Conservation (phyloP, 2,329 filamentous ascomycete genomes). For the Alternaria hordeiaustralica region DNA sequence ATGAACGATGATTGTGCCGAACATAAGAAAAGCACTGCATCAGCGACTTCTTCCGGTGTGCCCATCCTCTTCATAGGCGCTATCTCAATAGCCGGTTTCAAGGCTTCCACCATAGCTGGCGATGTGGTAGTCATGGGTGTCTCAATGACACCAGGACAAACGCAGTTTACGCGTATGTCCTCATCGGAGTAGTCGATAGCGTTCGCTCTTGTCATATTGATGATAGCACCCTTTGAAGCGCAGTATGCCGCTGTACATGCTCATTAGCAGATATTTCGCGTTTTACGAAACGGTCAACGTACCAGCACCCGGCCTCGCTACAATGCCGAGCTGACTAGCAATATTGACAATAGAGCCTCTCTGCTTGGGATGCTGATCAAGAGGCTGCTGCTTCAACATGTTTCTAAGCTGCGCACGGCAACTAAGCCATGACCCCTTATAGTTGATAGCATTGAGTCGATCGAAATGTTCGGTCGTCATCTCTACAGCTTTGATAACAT, state of each 20-base stretch:
- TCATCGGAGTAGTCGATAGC: conserved; percentile 62
- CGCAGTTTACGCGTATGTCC: conserved; percentile 64
- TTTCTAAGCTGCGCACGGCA: conserved; percentile 58
- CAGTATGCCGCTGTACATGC: conserved; percentile 60
- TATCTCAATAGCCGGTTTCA: conserved; percentile 50
- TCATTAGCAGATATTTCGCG: background rate
- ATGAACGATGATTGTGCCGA: conserved; percentile 62
- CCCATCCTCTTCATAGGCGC: conserved; percentile 59
- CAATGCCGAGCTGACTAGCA: conserved; percentile 59
- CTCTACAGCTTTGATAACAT: conserved; percentile 53
- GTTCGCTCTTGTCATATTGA: conserved; percentile 64
- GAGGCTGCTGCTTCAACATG: conserved; percentile 60
- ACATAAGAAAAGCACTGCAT: conserved; percentile 60
- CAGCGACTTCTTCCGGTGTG: conserved; percentile 60
- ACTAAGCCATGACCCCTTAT: conserved; percentile 64
- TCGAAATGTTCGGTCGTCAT: conserved; percentile 60
- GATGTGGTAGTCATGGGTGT: conserved; percentile 48
- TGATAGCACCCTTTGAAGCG: conserved; percentile 64
- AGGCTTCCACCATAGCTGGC: conserved; percentile 38
- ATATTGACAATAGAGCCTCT: conserved; percentile 62
- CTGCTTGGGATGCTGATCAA: conserved; percentile 45
- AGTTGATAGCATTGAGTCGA: conserved; percentile 62
- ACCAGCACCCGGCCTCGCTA: conserved; percentile 33
- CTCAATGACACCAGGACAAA: conserved; percentile 61
- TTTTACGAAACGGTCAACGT: background rate